Evolutionary conservation across 169 alveolate species (phyloP).

Genomic region (Fabrea salina): DNA sequence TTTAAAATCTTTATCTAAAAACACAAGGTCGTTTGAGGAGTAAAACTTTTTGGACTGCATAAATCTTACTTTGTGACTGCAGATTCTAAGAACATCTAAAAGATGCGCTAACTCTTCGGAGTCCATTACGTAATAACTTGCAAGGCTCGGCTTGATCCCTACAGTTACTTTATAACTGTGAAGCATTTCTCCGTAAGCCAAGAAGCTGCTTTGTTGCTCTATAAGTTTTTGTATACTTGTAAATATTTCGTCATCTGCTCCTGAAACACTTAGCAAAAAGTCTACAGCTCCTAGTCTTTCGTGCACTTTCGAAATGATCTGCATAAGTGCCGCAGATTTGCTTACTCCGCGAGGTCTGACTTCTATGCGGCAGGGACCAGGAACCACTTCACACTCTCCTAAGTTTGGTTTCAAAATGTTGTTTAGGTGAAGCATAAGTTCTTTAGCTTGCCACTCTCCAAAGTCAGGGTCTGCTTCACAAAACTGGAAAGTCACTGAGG

Average conservation of each 20-base stretch:
- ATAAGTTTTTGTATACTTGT: constrained; percentile 20
- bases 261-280: background rate
- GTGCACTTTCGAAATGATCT: background rate
- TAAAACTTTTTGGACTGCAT: too few species aligned
- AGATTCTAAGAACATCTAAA: background rate
- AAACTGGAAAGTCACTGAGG: background rate
- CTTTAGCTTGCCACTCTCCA: constrained; percentile 33
- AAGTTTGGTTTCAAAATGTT: background rate
- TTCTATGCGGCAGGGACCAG: background rate
- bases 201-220: background rate
- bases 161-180: constrained; percentile 51
- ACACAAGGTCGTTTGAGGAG: too few species aligned
- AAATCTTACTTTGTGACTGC: too few species aligned
- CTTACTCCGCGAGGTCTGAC: constrained; percentile 25
- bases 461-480: background rate
- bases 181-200: constrained; percentile 30
- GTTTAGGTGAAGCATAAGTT: background rate
- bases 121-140: constrained; percentile 52
- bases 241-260: constrained; percentile 31
- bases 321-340: background rate
- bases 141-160: constrained; percentile 61
- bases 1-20: too few species aligned
- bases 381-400: background rate
- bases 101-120: constrained; percentile 35
- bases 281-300: background rate